Conservation (phyloP, 805 yeast species). For the Yarrowia divulgata region DNA sequence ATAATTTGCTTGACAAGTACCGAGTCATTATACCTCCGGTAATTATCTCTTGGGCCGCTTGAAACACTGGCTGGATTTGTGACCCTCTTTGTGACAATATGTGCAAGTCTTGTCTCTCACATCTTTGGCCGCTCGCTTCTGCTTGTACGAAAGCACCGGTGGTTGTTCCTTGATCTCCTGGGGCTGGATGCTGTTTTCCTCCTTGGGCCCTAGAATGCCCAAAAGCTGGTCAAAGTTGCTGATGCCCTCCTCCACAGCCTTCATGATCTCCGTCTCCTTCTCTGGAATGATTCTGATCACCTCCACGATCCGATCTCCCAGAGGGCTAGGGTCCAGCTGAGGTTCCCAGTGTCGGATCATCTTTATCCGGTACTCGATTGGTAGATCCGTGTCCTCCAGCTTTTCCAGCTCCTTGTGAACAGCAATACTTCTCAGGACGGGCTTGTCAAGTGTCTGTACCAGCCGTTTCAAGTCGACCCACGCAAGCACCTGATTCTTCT, state of each 20-base stretch:
- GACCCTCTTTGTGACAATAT: slow-evolving; percentile 28
- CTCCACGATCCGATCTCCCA: slow-evolving; percentile 21
- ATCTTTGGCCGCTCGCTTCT: slow-evolving; percentile 33
- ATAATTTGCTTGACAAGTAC: not conserved
- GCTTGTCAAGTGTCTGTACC: slow-evolving; percentile 13
- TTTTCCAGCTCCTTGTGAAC: slow-evolving; percentile 22
- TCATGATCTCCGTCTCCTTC: slow-evolving; percentile 20
- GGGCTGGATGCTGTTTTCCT: not conserved
- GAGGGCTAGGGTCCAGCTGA: slow-evolving; percentile 30
- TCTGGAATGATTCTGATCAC: slow-evolving; percentile 26
- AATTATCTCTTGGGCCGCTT: slow-evolving; percentile 20
- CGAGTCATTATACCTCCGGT: no score
- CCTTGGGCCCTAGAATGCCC: not conserved
- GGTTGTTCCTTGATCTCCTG: not conserved
- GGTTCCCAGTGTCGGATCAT: slow-evolving; percentile 29
- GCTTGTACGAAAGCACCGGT: slow-evolving; percentile 17
- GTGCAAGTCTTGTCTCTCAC: slow-evolving; percentile 21
- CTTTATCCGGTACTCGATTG: slow-evolving; percentile 23
- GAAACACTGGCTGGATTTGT: slow-evolving; percentile 31
- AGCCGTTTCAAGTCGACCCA: slow-evolving; percentile 27
- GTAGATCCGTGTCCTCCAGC: slow-evolving; percentile 20
- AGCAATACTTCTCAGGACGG: slow-evolving; percentile 22
- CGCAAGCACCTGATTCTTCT: slow-evolving; percentile 14
- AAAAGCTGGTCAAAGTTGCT: slow-evolving; percentile 22
- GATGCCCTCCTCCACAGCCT: slow-evolving; percentile 12